Evolutionary conservation across 202 grass and related monocot species (phyloP), one percentile per base, ranked within the genome.

Genomic region (Tripidium arundinaceum): DNA sequence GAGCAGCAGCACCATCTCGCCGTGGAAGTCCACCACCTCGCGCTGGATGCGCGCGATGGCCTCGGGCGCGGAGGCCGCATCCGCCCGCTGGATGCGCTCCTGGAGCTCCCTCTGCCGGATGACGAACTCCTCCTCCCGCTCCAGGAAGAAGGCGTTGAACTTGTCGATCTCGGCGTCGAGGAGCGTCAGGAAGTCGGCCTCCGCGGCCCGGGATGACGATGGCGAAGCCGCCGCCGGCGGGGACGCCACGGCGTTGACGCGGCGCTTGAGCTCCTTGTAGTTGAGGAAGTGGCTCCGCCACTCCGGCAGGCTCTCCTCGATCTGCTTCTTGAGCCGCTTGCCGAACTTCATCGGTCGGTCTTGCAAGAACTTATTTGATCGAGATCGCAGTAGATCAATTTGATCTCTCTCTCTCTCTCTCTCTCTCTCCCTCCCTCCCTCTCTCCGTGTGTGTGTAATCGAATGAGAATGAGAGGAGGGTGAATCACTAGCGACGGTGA

Each of bases 61-160:
- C 52, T 83, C 89, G 7, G 70, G 68, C 5, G 71, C 85, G 54
- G 25, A n/a, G 0, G 60, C 88, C 2, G 76, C 65, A n/a, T n/a
- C 25, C 31, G 80, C 68, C 1, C 42, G 43, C 36, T 76, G 68
- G 68, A 95, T 90, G 76, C 82, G 62, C 67, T 95, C 93, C 75
- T 92, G 89, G 50, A 95, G 72, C 76, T 95, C 93, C 85, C 82
- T 83, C 63, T 93, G 90, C 47, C 87, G 70, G 79, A 97, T 97
- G 78, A 97, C 60, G 72, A 90, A 97, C 76, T 97, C 94, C 81
- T 97, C 94, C 81, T 97, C 94, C 78, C 88, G 91, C 83, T 97
- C 94, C 37, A 94, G 78, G 89, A 94, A 97, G 87, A 97, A 97
- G 43, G 80, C 65, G 67, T 97, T 97, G 64, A 97, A 87, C 85